Percentiles rank a stretch among this genome's conserved stretches.
These are phyloP conservation scores for Eucalyptus victrix DNA, from an alignment of 345 rosid species.

Conservation along the genomic window DNA sequence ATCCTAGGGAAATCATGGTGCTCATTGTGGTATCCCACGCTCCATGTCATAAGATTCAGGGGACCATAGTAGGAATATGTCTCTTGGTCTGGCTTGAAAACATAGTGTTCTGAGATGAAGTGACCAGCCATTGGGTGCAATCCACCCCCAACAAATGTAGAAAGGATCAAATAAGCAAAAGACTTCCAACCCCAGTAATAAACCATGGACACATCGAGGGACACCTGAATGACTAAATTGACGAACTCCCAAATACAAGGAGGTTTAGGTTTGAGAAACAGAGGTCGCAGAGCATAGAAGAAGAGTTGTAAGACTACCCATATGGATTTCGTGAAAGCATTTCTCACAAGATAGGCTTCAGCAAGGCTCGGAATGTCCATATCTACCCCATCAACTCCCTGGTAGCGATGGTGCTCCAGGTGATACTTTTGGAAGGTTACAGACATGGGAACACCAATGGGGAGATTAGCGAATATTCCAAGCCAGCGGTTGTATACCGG, in stretches of 20 bases:
- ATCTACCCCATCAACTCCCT: conserved; percentile 77
- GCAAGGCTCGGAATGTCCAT: conserved; percentile 68
- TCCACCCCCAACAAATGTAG: conserved; percentile 89
- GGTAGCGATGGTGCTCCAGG: conserved; percentile 87
- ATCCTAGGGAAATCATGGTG: conserved; percentile 94
- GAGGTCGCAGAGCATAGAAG: conserved; percentile 74
- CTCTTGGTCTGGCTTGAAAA: conserved; percentile 75
- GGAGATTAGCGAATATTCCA: conserved; percentile 82
- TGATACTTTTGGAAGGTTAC: conserved; percentile 86
- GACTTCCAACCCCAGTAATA: conserved; percentile 64
- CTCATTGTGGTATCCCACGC: conserved; percentile 84
- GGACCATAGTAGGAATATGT: conserved; percentile 91
- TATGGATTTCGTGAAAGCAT: conserved; percentile 43
- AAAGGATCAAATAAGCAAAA: conserved; percentile 59
- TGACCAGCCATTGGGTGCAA: conserved; percentile 94
- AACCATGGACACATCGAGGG: conserved; percentile 42
- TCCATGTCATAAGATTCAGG: conserved; percentile 66
- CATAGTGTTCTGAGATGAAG: conserved; percentile 82
- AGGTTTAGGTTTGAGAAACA: conserved; percentile 79
- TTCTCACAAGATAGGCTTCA: conserved; percentile 55
- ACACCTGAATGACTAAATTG: conserved; percentile 43
- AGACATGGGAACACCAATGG: conserved; percentile 87
- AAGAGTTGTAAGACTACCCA: conserved; percentile 83
- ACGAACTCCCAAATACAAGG: conserved; percentile 75
- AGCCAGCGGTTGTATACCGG: conserved; percentile 77